These are phyloP conservation scores for Elymus sibiricus DNA, from an alignment of 176 grass and related monocot genomes.

Conservation along the genomic window DNA sequence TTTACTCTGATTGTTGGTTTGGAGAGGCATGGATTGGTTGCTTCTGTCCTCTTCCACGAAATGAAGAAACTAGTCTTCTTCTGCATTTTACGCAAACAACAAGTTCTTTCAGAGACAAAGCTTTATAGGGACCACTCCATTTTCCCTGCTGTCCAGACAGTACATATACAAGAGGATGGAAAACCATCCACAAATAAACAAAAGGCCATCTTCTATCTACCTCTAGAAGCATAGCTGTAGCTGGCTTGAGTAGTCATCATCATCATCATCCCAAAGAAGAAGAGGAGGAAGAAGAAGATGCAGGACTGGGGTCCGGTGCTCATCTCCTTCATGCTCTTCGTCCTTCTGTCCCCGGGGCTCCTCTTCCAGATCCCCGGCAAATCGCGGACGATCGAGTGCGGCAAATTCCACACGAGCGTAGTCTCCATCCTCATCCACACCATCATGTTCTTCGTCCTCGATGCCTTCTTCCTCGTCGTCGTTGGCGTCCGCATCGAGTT, in stretches of 20 bases:
- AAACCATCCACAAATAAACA: no score
- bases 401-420: constrained; percentile 57
- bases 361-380: constrained; percentile 57
- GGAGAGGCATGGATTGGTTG: no score
- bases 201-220: not conserved
- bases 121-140: no score
- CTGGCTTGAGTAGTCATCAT: not conserved
- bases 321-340: constrained; percentile 51
- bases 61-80: no score
- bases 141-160: no score
- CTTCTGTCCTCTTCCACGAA: no score
- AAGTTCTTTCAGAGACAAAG: no score
- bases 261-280: no score
- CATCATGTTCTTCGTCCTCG: constrained; percentile 48
- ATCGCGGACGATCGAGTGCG: constrained; percentile 30
- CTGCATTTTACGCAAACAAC: no score
- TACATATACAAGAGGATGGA: no score
- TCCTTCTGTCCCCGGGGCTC: constrained; percentile 50
- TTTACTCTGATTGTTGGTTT: no score
- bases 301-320: constrained; percentile 66
- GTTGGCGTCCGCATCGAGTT: constrained; percentile 45
- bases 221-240: not conserved
- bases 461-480: constrained; percentile 49
- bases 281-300: constrained; percentile 25
- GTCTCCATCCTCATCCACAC: constrained; percentile 52